Evolutionary conservation across 768 basidiomycete genomes (phyloP), one percentile per base, ranked within the genome.

Genomic region (Boletus rubroflammeus): DNA sequence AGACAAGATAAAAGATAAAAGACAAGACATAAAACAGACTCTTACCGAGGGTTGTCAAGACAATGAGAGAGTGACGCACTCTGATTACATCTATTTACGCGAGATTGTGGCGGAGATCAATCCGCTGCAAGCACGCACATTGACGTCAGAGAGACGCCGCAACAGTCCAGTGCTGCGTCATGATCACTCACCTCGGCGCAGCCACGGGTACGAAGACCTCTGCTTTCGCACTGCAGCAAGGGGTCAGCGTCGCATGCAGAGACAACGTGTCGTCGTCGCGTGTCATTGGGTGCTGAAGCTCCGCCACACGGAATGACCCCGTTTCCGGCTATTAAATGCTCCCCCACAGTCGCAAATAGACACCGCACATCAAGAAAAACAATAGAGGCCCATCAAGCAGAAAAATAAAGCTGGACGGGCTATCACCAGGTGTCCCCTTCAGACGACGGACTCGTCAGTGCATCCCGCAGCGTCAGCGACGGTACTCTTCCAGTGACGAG

Each of bases 141-240:
- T 68, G 69, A 74, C 69, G 66, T 66, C 63, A 64, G 61, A 57
- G 61, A 53, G 40, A 34, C 3, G 46, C 43, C 47, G n/a, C n/a
- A 19, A 47, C 39, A 41, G 31, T 45, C 19, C 35, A 35, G 23
- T 4, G 4, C 23, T 59, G 64, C 67, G 67, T 69, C 63, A 67
- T 65, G 29, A 6, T 6, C 47, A 67, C 81, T 62, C 60, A 89
- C 90, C 89, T 91, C 21, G 93, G 93, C n/a, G 90, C 88, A 34
- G 86, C 79, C 55, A 92, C 74, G 46, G 94, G 92, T 56, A 83
- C 76, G 72, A 95, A 96, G 25, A 97, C 94, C 69, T 96, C 93
- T 17, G 91, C 92, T 15, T 79, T 74, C 1, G 80, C 76, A 69
- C 88, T 90, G 74, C 51, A 57, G 32, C 34, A 31, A 51, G 43